These are phyloP conservation scores for Wickerhamomyces queroliae DNA, from an alignment of 805 yeast genomes.

Conservation along the genomic window DNA sequence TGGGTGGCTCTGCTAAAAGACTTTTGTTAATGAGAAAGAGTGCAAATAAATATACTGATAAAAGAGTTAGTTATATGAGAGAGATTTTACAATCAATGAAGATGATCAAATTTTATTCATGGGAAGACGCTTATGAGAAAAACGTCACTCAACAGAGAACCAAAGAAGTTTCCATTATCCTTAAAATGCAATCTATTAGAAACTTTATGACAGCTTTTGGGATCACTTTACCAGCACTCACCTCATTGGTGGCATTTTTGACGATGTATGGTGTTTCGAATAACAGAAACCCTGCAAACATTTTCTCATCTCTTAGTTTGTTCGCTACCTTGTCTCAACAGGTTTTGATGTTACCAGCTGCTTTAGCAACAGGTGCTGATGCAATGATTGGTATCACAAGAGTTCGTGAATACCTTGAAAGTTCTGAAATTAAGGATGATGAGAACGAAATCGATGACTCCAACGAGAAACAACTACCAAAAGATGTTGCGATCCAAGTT, in stretches of 20 bases:
- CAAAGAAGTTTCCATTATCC: conserved; percentile 51
- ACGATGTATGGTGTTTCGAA: conserved; percentile 32
- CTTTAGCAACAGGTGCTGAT: conserved; percentile 63
- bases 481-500: conserved; percentile 41
- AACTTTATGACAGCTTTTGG: conserved; percentile 47
- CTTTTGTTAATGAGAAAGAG: conserved; percentile 46
- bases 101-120: conserved; percentile 75
- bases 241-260: conserved; percentile 50
- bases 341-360: conserved; percentile 65
- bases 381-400: conserved; percentile 57
- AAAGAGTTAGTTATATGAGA: conserved; percentile 53
- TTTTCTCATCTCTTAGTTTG: conserved; percentile 66
- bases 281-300: conserved; percentile 47
- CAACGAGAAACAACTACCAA: conserved; percentile 15
- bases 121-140: conserved; percentile 73
- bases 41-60: conserved; percentile 59
- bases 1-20: conserved; percentile 38
- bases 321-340: conserved; percentile 58
- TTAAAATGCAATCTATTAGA: conserved; percentile 55
- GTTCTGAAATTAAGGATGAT: conserved; percentile 38
- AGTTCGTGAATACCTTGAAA: conserved; percentile 45
- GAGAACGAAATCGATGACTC: conserved; percentile 29
- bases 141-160: conserved; percentile 46
- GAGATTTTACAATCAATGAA: conserved; percentile 59
- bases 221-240: conserved; percentile 40